Evolutionary conservation across 805 yeast species (phyloP).

Genomic region (Kuraishia molischiana): DNA sequence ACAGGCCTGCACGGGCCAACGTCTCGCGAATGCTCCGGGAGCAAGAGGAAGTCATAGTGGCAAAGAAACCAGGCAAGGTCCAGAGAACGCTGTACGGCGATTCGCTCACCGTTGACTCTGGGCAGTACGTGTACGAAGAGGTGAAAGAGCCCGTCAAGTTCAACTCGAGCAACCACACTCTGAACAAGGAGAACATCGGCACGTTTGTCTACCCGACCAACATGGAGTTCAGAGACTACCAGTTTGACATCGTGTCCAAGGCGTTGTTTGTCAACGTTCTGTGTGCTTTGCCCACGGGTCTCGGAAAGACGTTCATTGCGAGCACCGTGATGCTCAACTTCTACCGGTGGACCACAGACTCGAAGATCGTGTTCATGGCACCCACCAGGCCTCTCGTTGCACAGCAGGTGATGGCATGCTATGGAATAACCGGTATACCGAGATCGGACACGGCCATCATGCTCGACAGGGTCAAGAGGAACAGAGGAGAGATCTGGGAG

Average conservation of each 20-base stretch:
- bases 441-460: slow-evolving; percentile 69
- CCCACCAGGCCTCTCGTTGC: slow-evolving; percentile 96
- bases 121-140: slow-evolving; percentile 10
- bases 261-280: slow-evolving; percentile 67
- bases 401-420: slow-evolving; percentile 91
- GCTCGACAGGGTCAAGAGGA: slow-evolving; percentile 38
- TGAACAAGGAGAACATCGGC: slow-evolving; percentile 26
- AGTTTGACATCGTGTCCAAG: slow-evolving; percentile 63
- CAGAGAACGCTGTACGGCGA: neutral
- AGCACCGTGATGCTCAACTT: slow-evolving; percentile 88
- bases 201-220: slow-evolving; percentile 80
- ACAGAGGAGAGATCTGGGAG: slow-evolving; percentile 73
- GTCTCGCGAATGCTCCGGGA: neutral
- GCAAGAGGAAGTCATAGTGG: neutral
- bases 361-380: slow-evolving; percentile 88
- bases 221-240: slow-evolving; percentile 79
- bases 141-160: slow-evolving; percentile 13
- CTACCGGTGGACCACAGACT: slow-evolving; percentile 70
- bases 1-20: neutral
- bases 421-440: slow-evolving; percentile 79
- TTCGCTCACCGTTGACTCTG: neutral
- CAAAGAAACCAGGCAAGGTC: neutral
- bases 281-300: slow-evolving; percentile 94
- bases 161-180: slow-evolving; percentile 39
- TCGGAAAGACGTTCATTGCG: slow-evolving; percentile 96